phyloP scores from a whole-genome alignment of 495 filamentous ascomycete genomes.

The Neurospora cerealis region DNA sequence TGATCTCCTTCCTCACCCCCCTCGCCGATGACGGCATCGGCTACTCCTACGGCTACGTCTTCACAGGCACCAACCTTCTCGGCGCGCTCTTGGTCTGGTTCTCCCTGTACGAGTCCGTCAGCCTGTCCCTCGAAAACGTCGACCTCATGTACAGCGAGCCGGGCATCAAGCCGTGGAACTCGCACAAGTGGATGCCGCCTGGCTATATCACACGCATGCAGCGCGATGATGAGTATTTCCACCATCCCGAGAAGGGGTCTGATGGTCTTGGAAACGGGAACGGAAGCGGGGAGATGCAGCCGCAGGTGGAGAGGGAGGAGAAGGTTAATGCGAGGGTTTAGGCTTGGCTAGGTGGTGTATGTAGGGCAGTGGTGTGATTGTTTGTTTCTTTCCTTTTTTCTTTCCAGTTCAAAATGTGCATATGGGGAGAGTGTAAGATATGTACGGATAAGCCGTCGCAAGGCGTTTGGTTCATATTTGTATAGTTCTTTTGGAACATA shows the following conservation, averaged over 20 bases:
- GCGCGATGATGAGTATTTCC: conserved; percentile 14
- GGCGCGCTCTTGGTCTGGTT: conserved; percentile 60
- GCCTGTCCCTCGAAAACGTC: conserved; percentile 60
- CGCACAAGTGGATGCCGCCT: conserved; percentile 47
- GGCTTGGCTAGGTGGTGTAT: not conserved
- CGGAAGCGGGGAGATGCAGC: not conserved
- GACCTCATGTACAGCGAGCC: conserved; percentile 62
- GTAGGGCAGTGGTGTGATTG: too few species aligned
- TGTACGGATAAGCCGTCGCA: not conserved
- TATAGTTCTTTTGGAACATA: too few species aligned
- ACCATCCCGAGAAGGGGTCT: conserved; percentile 1
- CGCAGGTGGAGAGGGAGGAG: not conserved
- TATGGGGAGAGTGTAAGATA: not conserved
- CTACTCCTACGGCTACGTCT: conserved; percentile 79
- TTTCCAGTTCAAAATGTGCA: not conserved
- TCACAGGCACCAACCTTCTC: conserved; percentile 57
- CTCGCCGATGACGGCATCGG: conserved; percentile 53
- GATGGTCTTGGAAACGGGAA: not conserved
- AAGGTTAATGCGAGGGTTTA: not conserved
- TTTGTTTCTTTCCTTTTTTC: too few species aligned
- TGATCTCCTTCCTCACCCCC: conserved; percentile 77
- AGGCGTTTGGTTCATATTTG: not conserved
- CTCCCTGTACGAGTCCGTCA: conserved; percentile 64
- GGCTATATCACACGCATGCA: conserved; percentile 23
- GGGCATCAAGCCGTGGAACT: conserved; percentile 57